These are phyloP conservation scores for Moricandia arvensis DNA, from an alignment of 345 rosid genomes.

Conservation along the genomic window DNA sequence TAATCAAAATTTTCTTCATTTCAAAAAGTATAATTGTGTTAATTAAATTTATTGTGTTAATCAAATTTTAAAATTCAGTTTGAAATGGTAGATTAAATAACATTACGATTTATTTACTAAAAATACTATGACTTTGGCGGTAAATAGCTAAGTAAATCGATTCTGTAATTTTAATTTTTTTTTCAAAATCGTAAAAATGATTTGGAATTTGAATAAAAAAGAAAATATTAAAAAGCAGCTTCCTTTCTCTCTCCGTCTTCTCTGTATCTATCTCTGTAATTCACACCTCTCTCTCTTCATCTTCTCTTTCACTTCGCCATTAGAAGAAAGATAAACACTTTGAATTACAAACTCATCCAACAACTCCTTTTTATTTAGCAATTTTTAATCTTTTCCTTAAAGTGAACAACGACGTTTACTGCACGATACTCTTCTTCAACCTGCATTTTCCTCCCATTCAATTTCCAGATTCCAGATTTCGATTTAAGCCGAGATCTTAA, in stretches of 20 bases:
- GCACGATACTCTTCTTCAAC: slow-evolving; percentile 19
- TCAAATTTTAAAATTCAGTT: neutral
- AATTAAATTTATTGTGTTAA: too few relatives aligned
- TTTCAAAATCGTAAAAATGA: neutral
- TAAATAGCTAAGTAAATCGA: neutral
- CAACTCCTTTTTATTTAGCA: slow-evolving; percentile 5
- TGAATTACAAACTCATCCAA: slow-evolving; percentile 14
- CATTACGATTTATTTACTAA: neutral
- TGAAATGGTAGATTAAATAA: neutral
- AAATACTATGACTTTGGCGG: neutral
- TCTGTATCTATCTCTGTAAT: neutral
- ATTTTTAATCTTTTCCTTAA: slow-evolving; percentile 11
- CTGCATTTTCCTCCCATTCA: neutral
- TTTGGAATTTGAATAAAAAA: slow-evolving; percentile 17
- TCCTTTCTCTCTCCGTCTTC: neutral
- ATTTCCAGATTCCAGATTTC: slow-evolving; percentile 7
- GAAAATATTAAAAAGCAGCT: neutral
- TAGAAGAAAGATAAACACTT: slow-evolving; percentile 12
- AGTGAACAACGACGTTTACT: slow-evolving; percentile 27
- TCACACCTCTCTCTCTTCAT: neutral
- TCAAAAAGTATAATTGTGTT: neutral
- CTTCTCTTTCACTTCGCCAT: slow-evolving; percentile 19
- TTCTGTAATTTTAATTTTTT: neutral
- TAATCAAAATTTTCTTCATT: neutral
- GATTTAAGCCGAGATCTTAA: slow-evolving; percentile 18